Percentiles rank a stretch among this genome's conserved stretches.
These are phyloP conservation scores for Amborella trichopoda DNA, from an alignment of 164 flowering plant genomes.

Conservation along the genomic window DNA sequence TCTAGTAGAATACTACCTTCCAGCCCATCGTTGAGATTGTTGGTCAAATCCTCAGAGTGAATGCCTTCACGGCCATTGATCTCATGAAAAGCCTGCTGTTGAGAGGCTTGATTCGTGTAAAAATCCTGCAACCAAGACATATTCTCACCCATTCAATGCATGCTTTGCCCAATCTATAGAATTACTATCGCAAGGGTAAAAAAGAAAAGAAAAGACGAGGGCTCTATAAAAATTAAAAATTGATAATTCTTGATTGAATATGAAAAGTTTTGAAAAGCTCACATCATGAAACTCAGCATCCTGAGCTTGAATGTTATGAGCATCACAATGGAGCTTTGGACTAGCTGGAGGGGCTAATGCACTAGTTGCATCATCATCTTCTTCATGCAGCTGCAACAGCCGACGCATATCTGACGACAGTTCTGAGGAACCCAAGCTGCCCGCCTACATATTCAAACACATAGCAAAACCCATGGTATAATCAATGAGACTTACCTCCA, in stretches of 20 bases:
- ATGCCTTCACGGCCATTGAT: slow-evolving; percentile 44
- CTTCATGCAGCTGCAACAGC: slow-evolving; percentile 53
- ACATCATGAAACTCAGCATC: slow-evolving; percentile 44
- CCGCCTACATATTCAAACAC: slow-evolving; percentile 79
- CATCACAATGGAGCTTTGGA: slow-evolving; percentile 74
- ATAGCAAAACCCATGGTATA: too few species aligned
- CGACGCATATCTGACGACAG: slow-evolving; percentile 71
- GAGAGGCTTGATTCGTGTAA: slow-evolving; percentile 31
- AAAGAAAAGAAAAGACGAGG: too few species aligned
- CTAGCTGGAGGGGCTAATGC: slow-evolving; percentile 28
- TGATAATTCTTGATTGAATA: too few species aligned
- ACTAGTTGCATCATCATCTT: slow-evolving; percentile 63
- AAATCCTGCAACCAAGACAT: slow-evolving; percentile 31
- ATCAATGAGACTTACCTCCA: too few species aligned
- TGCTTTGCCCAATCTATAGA: too few species aligned
- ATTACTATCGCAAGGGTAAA: background rate
- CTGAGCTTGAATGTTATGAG: slow-evolving; percentile 26
- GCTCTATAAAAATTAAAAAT: too few species aligned
- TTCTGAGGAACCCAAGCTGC: slow-evolving; percentile 43
- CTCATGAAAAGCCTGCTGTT: slow-evolving; percentile 32
- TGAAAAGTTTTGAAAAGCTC: slow-evolving; percentile 1
- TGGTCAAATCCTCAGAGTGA: slow-evolving; percentile 17
- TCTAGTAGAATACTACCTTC: slow-evolving; percentile 32
- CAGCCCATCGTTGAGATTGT: slow-evolving; percentile 23
- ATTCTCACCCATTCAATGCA: too few species aligned